Conservation (phyloP, 2,329 filamentous ascomycete genomes). For the Phyllosticta capitalensis region DNA sequence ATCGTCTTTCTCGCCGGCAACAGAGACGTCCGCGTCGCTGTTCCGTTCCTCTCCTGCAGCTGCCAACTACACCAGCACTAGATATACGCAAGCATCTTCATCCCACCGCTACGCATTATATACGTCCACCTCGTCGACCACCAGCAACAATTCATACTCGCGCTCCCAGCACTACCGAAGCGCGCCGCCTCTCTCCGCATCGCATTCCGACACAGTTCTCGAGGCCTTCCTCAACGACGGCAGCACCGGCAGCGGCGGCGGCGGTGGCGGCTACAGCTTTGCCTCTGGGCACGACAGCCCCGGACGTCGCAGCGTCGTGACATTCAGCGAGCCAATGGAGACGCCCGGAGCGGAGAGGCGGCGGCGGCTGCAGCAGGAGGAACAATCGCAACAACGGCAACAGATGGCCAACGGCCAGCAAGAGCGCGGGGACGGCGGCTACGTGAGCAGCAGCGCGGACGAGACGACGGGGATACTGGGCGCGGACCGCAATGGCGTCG, state of each 20-base stretch:
- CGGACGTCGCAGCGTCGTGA: neutral
- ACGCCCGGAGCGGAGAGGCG: slow-evolving; percentile 1
- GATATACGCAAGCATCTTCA: neutral
- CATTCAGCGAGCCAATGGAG: slow-evolving; percentile 1
- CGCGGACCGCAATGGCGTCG: slow-evolving; percentile 1
- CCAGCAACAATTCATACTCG: neutral
- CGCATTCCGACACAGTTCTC: neutral
- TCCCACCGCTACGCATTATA: neutral
- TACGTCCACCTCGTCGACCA: neutral
- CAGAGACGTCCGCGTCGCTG: neutral
- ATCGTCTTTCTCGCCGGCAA: neutral
- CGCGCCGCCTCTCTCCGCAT: neutral
- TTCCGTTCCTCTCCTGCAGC: neutral
- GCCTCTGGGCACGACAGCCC: neutral
- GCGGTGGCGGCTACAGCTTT: neutral
- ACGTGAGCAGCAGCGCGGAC: slow-evolving; percentile 4
- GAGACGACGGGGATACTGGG: slow-evolving; percentile 8
- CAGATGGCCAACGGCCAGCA: neutral
- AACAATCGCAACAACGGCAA: neutral
- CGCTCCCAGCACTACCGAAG: neutral
- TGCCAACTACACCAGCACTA: neutral
- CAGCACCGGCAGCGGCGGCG: neutral
- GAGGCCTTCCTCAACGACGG: neutral
- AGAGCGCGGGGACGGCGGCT: too few relatives aligned
- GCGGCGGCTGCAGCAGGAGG: neutral